These are phyloP conservation scores for Russula griseocarnosa DNA, from an alignment of 768 basidiomycete species.

Conservation along the genomic window DNA sequence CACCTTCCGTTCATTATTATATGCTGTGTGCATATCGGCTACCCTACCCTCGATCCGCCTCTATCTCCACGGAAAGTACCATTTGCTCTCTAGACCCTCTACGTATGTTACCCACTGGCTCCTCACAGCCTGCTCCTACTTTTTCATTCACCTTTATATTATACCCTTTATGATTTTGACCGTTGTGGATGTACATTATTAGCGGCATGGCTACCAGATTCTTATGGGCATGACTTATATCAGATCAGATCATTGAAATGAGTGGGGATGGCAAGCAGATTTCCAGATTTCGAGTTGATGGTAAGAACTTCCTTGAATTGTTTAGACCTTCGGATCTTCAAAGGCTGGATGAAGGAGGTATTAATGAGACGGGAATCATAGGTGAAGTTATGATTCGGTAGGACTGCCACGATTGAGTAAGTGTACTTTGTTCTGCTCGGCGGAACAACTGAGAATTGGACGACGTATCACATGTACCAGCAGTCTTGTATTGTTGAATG, in stretches of 20 bases:
- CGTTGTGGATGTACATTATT: conserved; percentile 25
- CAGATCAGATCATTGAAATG: conserved; percentile 5
- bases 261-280: background rate
- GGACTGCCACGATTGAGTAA: background rate
- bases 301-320: background rate
- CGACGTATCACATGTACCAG: background rate
- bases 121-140: conserved; percentile 7
- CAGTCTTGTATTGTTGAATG: background rate
- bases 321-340: background rate
- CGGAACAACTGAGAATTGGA: background rate
- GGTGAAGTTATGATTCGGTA: background rate
- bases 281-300: background rate
- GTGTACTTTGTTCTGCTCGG: background rate
- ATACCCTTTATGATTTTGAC: conserved; percentile 13
- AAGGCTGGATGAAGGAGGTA: background rate
- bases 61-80: background rate
- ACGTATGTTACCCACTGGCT: conserved; percentile 1
- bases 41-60: conserved; percentile 1
- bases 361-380: background rate
- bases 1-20: conserved; percentile 17
- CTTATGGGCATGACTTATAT: conserved; percentile 1
- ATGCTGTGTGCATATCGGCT: conserved; percentile 22
- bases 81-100: conserved; percentile 2
- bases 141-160: conserved; percentile 8
- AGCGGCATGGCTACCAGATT: conserved; percentile 16